Conservation (phyloP, 208 protist species). For the Trypanosoma theileri region DNA sequence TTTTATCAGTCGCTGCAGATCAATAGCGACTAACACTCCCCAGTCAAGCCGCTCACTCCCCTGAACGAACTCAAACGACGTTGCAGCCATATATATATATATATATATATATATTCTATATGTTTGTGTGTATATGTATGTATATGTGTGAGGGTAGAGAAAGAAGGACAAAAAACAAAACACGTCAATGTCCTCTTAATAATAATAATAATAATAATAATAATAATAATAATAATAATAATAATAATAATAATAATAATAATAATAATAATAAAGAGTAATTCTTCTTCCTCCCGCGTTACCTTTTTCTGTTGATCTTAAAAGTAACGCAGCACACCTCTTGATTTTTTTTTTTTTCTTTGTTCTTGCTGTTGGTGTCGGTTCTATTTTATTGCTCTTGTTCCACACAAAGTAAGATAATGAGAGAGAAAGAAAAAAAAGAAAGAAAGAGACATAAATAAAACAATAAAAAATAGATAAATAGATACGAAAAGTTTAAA, state of each 20-base stretch:
- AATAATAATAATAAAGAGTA: background rate
- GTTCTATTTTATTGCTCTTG: background rate
- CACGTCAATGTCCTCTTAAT: no score
- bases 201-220: no score
- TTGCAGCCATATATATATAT: constrained; percentile 23
- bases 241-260: no score
- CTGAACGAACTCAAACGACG: constrained; percentile 75
- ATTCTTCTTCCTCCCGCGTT: background rate
- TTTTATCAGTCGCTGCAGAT: constrained; percentile 73
- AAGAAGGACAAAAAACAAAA: background rate
- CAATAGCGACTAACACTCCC: constrained; percentile 85
- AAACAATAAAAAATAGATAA: background rate
- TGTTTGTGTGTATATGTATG: background rate
- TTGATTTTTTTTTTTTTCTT: background rate
- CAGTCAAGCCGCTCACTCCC: constrained; percentile 89
- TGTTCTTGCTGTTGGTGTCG: background rate
- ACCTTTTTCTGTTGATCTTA: no score
- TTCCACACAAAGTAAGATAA: background rate
- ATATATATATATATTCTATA: constrained; percentile 9
- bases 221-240: no score
- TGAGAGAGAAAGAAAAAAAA: constrained; percentile 13
- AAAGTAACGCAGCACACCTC: no score
- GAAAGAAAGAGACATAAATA: background rate
- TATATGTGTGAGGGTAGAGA: background rate
- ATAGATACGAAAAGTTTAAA: background rate